Evolutionary conservation across 2,329 filamentous ascomycete genomes (phyloP), one percentile per base, ranked within the genome.

Genomic region (Didymella exigua): DNA sequence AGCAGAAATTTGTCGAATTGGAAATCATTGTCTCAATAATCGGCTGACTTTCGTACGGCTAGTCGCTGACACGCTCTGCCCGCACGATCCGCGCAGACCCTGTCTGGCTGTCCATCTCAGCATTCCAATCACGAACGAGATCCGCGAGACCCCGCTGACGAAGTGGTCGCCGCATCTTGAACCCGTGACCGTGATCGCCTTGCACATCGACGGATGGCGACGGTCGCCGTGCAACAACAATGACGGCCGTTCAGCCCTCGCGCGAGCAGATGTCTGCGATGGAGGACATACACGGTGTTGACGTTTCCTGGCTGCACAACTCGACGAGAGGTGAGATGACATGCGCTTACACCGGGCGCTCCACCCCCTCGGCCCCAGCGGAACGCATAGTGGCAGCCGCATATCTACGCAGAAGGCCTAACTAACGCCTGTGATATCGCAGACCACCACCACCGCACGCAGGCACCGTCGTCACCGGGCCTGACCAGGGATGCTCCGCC

Each of bases 251-350:
- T 13, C 59, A 65, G 52, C 47, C 57, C 49, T 50, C 63, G 42
- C 56, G 53, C 42, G 64, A 67, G 30, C 54, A 52, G 37, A 52
- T 60, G 46, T 59, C 64, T 44, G 59, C 58, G 54, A 93, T 93
- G 90, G 90, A 93, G 77, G 87, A 89, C 66, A 85, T 90, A 62
- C 87, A 91, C 74, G 88, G 88, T 63, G 85, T 96, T 70, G 91
- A 96, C 77, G 91, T 96, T 71, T 92, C 89, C 76, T 96, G 91
- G 91, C 89, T 96, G 81, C 89, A 95, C 77, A 89, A 90, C 72
- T 86, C 88, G 66, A 86, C 87, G 61, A 92, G 89, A 88, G 91
- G 91, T 90, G 82, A 76, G 83, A 52, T 13, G 36, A 38, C 19
- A 31, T 59, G 77, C 58, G 62, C 61, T 61, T 60, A 61, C 65